These are phyloP conservation scores for Penicillium sp. DNA, from an alignment of 2,329 filamentous ascomycete species.

Conservation along the genomic window DNA sequence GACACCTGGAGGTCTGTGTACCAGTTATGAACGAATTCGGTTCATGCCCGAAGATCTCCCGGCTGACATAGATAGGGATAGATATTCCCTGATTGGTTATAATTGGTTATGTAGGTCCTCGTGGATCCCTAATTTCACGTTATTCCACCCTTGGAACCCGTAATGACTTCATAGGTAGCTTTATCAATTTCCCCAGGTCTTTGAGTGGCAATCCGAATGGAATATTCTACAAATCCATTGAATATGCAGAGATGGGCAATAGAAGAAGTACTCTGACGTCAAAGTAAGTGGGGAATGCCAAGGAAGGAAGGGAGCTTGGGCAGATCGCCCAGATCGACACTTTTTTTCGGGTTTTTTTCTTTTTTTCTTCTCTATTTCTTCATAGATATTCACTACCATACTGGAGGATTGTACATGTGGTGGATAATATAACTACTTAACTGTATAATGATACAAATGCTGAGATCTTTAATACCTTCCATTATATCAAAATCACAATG, in stretches of 20 bases:
- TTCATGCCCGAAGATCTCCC: background rate
- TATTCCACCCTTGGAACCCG: background rate
- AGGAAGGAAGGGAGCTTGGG: background rate
- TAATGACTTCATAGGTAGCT: background rate
- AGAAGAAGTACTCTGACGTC: background rate
- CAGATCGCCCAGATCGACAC: background rate
- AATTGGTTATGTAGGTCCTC: background rate
- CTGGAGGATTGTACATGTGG: rapidly evolving
- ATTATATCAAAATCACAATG: background rate
- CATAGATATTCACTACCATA: background rate
- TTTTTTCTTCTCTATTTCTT: too few species aligned
- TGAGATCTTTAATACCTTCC: background rate
- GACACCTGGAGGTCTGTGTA: background rate
- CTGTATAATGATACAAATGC: background rate
- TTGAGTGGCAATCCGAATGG: background rate
- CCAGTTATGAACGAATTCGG: background rate
- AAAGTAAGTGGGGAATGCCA: background rate
- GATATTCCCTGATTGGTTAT: background rate
- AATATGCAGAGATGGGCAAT: background rate
- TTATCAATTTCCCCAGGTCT: background rate
- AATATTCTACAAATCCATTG: background rate
- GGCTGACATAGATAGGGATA: background rate
- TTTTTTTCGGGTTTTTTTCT: too few species aligned
- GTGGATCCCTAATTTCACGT: background rate
- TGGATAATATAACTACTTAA: background rate